phyloP scores from a whole-genome alignment of 495 filamentous ascomycete genomes.

The Xylaria sp. region DNA sequence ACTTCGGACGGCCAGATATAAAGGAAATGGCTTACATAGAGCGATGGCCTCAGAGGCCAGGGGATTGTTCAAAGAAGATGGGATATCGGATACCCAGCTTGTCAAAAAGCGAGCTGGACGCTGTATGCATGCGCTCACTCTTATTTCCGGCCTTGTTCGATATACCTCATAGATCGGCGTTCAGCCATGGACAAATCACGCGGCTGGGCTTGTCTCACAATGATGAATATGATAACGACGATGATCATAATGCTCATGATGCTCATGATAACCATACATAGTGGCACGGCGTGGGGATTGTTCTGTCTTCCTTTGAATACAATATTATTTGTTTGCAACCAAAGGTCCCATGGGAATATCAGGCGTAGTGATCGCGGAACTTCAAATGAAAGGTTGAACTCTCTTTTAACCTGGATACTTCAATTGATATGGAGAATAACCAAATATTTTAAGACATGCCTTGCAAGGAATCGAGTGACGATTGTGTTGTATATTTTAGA shows the following conservation, averaged over 20 bases:
- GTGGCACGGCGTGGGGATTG: conserved; percentile 1
- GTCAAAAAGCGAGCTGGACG: conserved; percentile 13
- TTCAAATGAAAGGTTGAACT: background rate
- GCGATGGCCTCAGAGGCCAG: conserved; percentile 24
- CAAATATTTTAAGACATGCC: too few species aligned
- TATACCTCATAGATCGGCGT: conserved; percentile 21
- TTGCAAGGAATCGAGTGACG: background rate
- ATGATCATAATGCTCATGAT: conserved; percentile 31
- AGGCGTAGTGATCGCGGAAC: background rate
- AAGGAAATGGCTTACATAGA: conserved; percentile 26
- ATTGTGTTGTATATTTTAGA: too few species aligned
- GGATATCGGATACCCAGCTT: conserved; percentile 10
- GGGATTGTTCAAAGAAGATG: conserved; percentile 12
- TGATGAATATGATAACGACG: conserved; percentile 34
- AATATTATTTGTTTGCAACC: background rate
- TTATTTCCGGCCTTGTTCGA: conserved; percentile 15
- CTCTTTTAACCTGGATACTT: background rate
- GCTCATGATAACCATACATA: conserved; percentile 19
- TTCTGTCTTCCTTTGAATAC: background rate
- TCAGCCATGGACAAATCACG: conserved; percentile 1
- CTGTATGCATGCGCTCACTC: conserved; percentile 16
- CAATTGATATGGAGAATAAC: background rate
- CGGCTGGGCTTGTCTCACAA: conserved; percentile 10
- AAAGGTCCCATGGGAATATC: background rate
- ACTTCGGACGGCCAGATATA: conserved; percentile 11